These are phyloP conservation scores for Lentinula raphanica DNA, from an alignment of 768 basidiomycete species.

Conservation along the genomic window DNA sequence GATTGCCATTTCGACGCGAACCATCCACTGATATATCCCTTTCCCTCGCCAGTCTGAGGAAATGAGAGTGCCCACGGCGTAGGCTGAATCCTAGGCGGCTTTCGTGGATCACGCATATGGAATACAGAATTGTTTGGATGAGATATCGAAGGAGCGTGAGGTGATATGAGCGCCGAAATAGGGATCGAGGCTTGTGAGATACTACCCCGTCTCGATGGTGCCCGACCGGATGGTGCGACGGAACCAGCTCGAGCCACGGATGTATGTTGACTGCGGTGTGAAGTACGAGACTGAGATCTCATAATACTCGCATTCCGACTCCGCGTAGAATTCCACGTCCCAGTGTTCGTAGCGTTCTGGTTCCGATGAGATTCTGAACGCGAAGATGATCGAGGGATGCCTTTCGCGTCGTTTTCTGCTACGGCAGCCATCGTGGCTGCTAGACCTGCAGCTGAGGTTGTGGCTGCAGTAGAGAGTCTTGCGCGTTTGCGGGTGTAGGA, in stretches of 20 bases:
- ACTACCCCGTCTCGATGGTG: slow-evolving; percentile 42
- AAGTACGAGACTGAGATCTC: slow-evolving; percentile 28
- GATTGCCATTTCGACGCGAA: not conserved
- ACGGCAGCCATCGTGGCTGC: slow-evolving; percentile 18
- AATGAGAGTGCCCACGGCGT: slow-evolving; percentile 62
- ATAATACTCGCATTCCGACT: slow-evolving; percentile 23
- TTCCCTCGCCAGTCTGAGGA: slow-evolving; percentile 21
- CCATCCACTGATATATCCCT: not conserved
- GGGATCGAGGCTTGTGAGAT: slow-evolving; percentile 74
- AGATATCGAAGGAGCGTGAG: slow-evolving; percentile 69
- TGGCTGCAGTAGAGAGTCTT: slow-evolving; percentile 36
- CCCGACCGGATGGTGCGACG: slow-evolving; percentile 19
- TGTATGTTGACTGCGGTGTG: slow-evolving; percentile 19
- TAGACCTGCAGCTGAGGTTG: slow-evolving; percentile 4
- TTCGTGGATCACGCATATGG: slow-evolving; percentile 79
- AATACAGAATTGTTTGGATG: slow-evolving; percentile 45
- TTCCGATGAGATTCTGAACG: slow-evolving; percentile 23
- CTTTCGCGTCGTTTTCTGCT: slow-evolving; percentile 25
- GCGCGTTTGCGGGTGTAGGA: slow-evolving; percentile 72
- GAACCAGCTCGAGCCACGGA: slow-evolving; percentile 22
- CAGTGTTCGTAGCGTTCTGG: slow-evolving; percentile 37
- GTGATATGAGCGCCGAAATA: slow-evolving; percentile 70
- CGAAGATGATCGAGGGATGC: slow-evolving; percentile 35
- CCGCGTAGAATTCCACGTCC: slow-evolving; percentile 39
- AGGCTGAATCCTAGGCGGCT: slow-evolving; percentile 49